These are phyloP conservation scores for Colletotrichum agaves DNA, from an alignment of 2,329 filamentous ascomycete species.

Conservation along the genomic window DNA sequence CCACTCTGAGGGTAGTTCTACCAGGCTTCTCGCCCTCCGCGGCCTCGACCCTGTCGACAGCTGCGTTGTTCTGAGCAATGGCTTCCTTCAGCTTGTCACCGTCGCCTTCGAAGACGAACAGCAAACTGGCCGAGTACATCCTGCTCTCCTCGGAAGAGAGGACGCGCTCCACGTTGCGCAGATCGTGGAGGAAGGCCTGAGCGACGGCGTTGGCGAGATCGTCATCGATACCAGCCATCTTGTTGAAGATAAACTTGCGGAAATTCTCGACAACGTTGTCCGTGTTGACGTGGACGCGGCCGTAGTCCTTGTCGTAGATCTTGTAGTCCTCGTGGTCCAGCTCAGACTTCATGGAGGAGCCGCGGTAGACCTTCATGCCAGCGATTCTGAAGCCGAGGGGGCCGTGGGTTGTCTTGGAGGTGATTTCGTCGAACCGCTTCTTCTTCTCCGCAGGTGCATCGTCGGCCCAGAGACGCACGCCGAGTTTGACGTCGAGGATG, in stretches of 20 bases:
- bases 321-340: conserved; percentile 66
- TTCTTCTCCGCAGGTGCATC: conserved; percentile 70
- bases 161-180: conserved; percentile 63
- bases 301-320: conserved; percentile 73
- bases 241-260: conserved; percentile 67
- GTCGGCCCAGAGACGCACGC: conserved; percentile 86
- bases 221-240: conserved; percentile 66
- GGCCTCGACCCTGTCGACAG: conserved; percentile 60
- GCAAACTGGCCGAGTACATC: conserved; percentile 72
- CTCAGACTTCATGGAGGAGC: conserved; percentile 61
- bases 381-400: conserved; percentile 71
- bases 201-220: conserved; percentile 67
- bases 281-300: conserved; percentile 62
- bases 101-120: conserved; percentile 74
- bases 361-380: conserved; percentile 72
- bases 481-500: conserved; percentile 93
- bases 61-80: conserved; percentile 64
- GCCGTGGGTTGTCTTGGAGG: conserved; percentile 67
- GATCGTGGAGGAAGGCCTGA: conserved; percentile 62
- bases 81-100: conserved; percentile 63
- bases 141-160: conserved; percentile 67
- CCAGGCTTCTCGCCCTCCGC: conserved; percentile 27
- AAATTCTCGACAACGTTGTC: conserved; percentile 66
- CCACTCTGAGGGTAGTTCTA: conserved; percentile 58
- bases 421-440: conserved; percentile 68